phyloP scores from a whole-genome alignment of 495 filamentous ascomycete species.

The Clavariopsis aquatica region DNA sequence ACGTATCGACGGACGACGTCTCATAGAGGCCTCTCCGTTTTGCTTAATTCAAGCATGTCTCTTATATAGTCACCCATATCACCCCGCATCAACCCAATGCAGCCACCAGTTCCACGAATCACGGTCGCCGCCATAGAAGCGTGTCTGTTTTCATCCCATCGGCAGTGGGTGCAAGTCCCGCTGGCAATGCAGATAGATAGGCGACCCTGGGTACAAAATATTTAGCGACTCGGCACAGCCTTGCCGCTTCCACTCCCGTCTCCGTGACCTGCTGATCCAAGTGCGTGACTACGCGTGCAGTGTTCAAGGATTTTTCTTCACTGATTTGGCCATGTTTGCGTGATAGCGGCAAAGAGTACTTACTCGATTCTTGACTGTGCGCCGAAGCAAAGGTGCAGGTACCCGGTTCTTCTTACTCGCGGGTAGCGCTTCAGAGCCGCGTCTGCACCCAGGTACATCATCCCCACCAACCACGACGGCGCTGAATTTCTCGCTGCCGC shows the following conservation, averaged over 20 bases:
- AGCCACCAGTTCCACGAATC: slow-evolving; percentile 1
- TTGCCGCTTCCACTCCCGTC: background rate
- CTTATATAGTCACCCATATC: background rate
- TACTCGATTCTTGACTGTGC: background rate
- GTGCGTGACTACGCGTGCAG: background rate
- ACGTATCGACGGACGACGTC: background rate
- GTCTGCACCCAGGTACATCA: too few relatives aligned
- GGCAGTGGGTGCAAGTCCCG: too few relatives aligned
- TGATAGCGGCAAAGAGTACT: background rate
- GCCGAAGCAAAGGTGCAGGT: background rate
- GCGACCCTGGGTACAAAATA: too few relatives aligned
- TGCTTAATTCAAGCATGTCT: background rate
- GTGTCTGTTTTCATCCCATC: background rate
- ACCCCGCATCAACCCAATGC: background rate
- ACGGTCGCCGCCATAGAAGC: background rate
- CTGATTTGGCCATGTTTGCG: too few relatives aligned
- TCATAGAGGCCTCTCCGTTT: background rate
- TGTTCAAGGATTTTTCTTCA: too few relatives aligned
- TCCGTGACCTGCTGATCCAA: background rate
- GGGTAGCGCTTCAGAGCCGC: background rate
- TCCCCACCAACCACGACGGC: background rate
- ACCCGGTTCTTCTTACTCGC: background rate
- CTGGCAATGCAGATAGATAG: too few relatives aligned
- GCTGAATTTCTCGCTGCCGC: background rate
- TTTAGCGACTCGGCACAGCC: background rate